Percentiles rank a stretch among this genome's conserved stretches.
These are phyloP conservation scores for Clarireedia paspali DNA, from an alignment of 2,329 filamentous ascomycete genomes.

Conservation along the genomic window DNA sequence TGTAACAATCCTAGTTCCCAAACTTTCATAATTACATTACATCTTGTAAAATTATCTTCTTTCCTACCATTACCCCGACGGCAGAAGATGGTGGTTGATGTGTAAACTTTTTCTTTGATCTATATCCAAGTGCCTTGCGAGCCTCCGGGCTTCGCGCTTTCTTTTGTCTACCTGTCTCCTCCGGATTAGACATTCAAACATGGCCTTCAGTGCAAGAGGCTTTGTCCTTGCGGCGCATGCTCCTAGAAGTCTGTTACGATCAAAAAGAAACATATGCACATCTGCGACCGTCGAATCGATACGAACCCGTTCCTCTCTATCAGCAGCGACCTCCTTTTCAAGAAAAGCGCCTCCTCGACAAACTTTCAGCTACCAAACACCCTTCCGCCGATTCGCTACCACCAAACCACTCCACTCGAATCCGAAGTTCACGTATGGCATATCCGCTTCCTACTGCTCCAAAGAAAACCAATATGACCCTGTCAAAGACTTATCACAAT, in stretches of 20 bases:
- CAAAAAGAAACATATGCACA: background rate
- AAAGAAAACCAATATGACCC: conserved; percentile 64
- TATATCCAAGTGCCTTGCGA: conserved; percentile 8
- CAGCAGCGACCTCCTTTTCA: background rate
- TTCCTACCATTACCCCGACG: background rate
- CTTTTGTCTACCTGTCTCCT: background rate
- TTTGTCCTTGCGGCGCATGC: conserved; percentile 15
- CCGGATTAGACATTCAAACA: conserved; percentile 7
- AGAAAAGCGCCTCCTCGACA: background rate
- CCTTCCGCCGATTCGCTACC: conserved; percentile 16
- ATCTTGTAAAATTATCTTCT: no score
- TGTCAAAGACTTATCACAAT: conserved; percentile 62
- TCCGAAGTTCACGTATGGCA: conserved; percentile 51
- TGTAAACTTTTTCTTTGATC: conserved; percentile 5
- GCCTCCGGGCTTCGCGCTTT: conserved; percentile 22
- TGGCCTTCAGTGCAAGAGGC: conserved; percentile 18
- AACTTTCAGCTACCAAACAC: background rate
- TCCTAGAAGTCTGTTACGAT: conserved; percentile 1
- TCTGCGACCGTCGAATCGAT: background rate
- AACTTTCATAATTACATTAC: no score
- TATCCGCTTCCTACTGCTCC: conserved; percentile 67
- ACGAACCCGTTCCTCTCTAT: conserved; percentile 1
- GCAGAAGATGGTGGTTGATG: background rate
- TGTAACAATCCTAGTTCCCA: no score
- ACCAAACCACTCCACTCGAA: conserved; percentile 13